phyloP scores from a whole-genome alignment of 768 basidiomycete species.

The Russula dissimulans region DNA sequence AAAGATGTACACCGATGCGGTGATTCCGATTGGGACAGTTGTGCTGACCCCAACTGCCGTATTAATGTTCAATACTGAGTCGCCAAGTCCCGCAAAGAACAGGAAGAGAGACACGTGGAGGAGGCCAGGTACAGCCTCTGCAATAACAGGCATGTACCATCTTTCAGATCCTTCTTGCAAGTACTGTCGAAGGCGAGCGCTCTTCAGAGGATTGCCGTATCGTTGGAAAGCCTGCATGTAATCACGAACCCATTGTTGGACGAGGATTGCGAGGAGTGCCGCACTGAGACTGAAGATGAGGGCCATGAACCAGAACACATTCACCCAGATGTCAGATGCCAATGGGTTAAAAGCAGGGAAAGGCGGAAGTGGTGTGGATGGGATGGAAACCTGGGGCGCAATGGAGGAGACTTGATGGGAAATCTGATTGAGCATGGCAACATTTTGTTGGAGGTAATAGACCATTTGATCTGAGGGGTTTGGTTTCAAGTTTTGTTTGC shows the following conservation, averaged over 20 bases:
- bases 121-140: conserved; percentile 28
- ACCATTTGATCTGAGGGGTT: not conserved
- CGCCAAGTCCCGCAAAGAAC: conserved; percentile 41
- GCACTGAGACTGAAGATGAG: not conserved
- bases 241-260: conserved; percentile 41
- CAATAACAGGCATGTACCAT: conserved; percentile 34
- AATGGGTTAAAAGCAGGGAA: not conserved
- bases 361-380: not conserved
- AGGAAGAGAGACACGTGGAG: conserved; percentile 33
- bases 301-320: not conserved
- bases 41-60: not conserved
- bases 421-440: not conserved
- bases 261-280: conserved; percentile 26
- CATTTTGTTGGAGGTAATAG: not conserved
- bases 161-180: conserved; percentile 29
- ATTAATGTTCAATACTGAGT: conserved; percentile 31
- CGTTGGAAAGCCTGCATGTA: conserved; percentile 24
- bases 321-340: not conserved
- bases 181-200: conserved; percentile 30
- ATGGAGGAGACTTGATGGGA: not conserved
- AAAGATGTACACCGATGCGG: conserved; percentile 11
- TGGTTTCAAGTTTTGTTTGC: not conserved
- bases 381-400: not conserved
- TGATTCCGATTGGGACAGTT: not conserved
- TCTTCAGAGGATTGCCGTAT: conserved; percentile 18